Evolutionary conservation across 257 asterid species (phyloP), one percentile per base, ranked within the genome.

Genomic region (Nicotiana tomentosiformis): DNA sequence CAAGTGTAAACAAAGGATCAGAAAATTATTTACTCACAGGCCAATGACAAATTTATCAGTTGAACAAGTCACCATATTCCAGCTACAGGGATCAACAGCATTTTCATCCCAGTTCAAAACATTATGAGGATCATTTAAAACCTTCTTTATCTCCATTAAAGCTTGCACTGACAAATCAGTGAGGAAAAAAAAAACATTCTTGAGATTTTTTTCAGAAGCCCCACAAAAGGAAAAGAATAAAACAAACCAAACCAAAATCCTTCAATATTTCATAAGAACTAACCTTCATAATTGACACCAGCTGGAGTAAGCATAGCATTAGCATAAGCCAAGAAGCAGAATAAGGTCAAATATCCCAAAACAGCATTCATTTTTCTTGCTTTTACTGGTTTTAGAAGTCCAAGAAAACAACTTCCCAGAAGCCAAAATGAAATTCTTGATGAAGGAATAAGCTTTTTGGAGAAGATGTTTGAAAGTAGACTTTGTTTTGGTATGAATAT

Each of bases 211-310:
- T 60, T 9, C 55, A 60, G 33, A 78, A 78, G 17, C 11, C n/a
- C 10, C 33, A 35, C 23, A 55, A 16, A 61, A 20, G 26, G 7
- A 64, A 53, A 69, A 64, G 8, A 69, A 16, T 23, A 0, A 68
- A 43, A 29, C 30, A 29, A 29, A 29, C 30, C 30, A 29, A 51
- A 18, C 15, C 17, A 60, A 60, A 76, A 76, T 26, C 7, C 33
- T 23, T 26, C 15, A 35, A 5, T 62, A 80, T 80, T 39, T 70
- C 78, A 39, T 2, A 20, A 9, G 43, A 33, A 70, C 39, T 83
- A 55, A 94, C 99, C 99, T 96, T 96, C 99, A 76, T 78, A 91
- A 89, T 96, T 96, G 88, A 96, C 90, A 77, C 98, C 99, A 88
- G 90, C 87, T 78, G 97, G 94, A 37, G 99, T 87, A 68, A 96